Conservation (phyloP, 2,329 filamentous ascomycete genomes). For the Fulvia fulva region DNA sequence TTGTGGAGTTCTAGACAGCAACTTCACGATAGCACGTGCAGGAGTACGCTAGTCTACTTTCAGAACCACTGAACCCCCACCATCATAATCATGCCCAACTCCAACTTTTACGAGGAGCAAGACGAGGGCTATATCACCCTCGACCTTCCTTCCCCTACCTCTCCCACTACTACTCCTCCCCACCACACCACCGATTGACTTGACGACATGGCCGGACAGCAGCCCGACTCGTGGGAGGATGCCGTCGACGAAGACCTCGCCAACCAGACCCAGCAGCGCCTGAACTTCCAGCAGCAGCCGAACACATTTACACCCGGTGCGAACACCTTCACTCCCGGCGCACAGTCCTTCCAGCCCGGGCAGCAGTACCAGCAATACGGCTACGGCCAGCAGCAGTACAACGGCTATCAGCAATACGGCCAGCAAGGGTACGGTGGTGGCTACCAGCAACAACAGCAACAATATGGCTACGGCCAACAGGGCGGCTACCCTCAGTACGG, state of each 20-base stretch:
- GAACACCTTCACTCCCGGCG: slow-evolving; percentile 35
- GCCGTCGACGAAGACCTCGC: slow-evolving; percentile 38
- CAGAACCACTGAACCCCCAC: neutral
- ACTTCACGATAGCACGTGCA: slow-evolving; percentile 1
- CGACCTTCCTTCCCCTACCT: neutral
- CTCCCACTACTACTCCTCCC: neutral
- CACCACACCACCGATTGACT: slow-evolving; percentile 7
- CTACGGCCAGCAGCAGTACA: slow-evolving; percentile 41
- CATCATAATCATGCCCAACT: neutral
- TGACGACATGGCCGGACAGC: slow-evolving; percentile 25
- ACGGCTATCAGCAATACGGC: slow-evolving; percentile 24
- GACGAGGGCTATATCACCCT: neutral
- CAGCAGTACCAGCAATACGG: slow-evolving; percentile 34
- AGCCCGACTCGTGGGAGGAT: slow-evolving; percentile 72
- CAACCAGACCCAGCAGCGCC: slow-evolving; percentile 36
- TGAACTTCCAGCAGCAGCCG: slow-evolving; percentile 33
- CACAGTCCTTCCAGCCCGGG: slow-evolving; percentile 31
- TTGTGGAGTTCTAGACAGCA: too few species aligned
- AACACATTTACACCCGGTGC: slow-evolving; percentile 35
- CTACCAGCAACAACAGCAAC: slow-evolving; percentile 31
- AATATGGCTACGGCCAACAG: slow-evolving; percentile 43
- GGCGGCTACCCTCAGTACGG: slow-evolving; percentile 40
- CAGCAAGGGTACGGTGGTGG: slow-evolving; percentile 36
- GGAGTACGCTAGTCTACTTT: too few species aligned
- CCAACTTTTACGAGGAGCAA: neutral